Evolutionary conservation across 257 asterid species (phyloP).

Genomic region (Cinchona pubescens): DNA sequence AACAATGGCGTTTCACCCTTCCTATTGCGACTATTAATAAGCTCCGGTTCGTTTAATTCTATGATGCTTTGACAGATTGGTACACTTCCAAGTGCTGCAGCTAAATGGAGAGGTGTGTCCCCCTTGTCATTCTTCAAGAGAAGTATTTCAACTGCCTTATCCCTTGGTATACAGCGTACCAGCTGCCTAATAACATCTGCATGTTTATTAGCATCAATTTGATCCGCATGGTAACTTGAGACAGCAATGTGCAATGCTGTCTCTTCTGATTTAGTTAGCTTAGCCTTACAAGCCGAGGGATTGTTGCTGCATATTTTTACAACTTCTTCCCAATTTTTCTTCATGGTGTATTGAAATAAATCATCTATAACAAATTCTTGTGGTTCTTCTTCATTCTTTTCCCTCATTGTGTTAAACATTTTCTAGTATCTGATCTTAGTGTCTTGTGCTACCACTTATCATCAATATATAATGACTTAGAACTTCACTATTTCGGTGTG

Average conservation of each 20-base stretch:
- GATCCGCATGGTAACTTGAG: constrained; percentile 28
- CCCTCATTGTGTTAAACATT: not conserved
- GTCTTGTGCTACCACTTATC: too few relatives aligned
- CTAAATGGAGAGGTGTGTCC: constrained; percentile 50
- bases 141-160: not conserved
- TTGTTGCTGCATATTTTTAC: not conserved
- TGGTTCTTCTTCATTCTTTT: not conserved
- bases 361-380: not conserved
- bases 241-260: constrained; percentile 53
- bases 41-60: too few relatives aligned
- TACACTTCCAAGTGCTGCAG: constrained; percentile 41
- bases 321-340: constrained; percentile 32
- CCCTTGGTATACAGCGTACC: constrained; percentile 10
- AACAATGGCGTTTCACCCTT: constrained; percentile 47
- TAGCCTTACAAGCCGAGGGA: not conserved
- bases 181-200: not conserved
- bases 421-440: not conserved
- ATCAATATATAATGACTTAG: too few relatives aligned
- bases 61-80: constrained; percentile 14
- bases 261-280: constrained; percentile 41
- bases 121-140: constrained; percentile 25
- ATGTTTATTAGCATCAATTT: not conserved
- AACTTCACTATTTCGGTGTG: too few relatives aligned
- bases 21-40: constrained; percentile 16
- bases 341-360: constrained; percentile 33